phyloP scores from a whole-genome alignment of 2,329 filamentous ascomycete genomes.

The Pseudocercospora vitis region DNA sequence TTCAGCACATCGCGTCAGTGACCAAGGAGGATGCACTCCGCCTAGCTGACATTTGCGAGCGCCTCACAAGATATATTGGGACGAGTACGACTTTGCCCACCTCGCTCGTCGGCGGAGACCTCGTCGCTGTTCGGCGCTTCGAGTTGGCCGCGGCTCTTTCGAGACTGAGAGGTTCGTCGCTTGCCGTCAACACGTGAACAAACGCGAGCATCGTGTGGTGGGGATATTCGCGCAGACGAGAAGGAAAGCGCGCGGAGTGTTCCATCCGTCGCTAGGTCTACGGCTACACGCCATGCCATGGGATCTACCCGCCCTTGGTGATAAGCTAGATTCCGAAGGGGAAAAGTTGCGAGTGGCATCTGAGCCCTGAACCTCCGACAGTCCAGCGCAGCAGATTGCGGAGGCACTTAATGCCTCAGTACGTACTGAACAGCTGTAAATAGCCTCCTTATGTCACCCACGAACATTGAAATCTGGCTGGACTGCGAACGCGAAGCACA shows the following conservation, averaged over 20 bases:
- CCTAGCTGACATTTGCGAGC: constrained; percentile 24
- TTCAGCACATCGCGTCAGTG: constrained; percentile 21
- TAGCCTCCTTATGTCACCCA: not conserved
- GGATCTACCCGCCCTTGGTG: not conserved
- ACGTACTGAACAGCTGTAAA: constrained; percentile 5
- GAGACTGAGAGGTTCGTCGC: constrained; percentile 30
- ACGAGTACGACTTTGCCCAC: constrained; percentile 28
- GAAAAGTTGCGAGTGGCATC: constrained; percentile 1
- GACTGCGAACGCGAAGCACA: not conserved
- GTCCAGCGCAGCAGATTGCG: not conserved
- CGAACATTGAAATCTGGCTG: not conserved
- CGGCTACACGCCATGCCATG: not conserved
- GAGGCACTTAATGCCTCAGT: constrained; percentile 15
- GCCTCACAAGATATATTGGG: constrained; percentile 25
- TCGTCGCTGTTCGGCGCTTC: constrained; percentile 34
- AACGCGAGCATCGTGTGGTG: not conserved
- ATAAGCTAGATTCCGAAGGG: not conserved
- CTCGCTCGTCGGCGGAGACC: constrained; percentile 32
- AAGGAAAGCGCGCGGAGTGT: no score
- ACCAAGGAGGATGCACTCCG: constrained; percentile 24
- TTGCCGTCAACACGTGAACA: constrained; percentile 14
- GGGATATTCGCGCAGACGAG: no score
- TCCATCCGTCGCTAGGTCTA: no score
- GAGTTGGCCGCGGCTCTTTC: constrained; percentile 36
- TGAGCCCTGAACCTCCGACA: not conserved